These are phyloP conservation scores for Juglanconis oblonga DNA, from an alignment of 2,329 filamentous ascomycete genomes.

Conservation along the genomic window DNA sequence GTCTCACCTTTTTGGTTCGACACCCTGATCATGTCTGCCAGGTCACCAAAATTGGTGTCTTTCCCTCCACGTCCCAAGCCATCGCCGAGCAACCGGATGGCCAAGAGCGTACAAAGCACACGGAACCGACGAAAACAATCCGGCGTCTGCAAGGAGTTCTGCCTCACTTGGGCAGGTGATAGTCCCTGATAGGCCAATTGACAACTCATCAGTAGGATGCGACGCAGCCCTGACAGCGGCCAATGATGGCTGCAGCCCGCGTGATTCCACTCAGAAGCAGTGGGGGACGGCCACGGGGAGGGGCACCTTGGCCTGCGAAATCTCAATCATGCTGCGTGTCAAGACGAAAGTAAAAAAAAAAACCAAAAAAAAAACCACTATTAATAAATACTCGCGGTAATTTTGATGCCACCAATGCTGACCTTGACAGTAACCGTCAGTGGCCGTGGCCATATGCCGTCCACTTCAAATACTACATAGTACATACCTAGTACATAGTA, in stretches of 20 bases:
- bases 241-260: constrained; percentile 18
- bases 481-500: too few relatives aligned
- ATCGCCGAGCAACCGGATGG: background rate
- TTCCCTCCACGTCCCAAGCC: background rate
- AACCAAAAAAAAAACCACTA: background rate
- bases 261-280: constrained; percentile 1
- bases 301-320: background rate
- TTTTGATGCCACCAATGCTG: background rate
- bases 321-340: background rate
- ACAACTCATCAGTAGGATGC: constrained; percentile 19
- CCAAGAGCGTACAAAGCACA: background rate
- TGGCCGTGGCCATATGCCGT: background rate
- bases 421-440: background rate
- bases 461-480: too few relatives aligned
- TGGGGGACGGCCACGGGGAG: background rate
- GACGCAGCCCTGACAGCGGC: constrained; percentile 9
- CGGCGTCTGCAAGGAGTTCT: background rate
- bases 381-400: background rate
- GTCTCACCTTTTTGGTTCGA: constrained; percentile 15
- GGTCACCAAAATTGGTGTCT: background rate
- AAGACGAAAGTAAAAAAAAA: background rate
- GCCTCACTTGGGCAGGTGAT: constrained; percentile 15
- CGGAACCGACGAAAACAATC: background rate
- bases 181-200: constrained; percentile 19
- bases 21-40: constrained; percentile 5